These are phyloP conservation scores for Coemansia sp. DNA, from an alignment of 192 early-diverging fungal genomes.

Conservation along the genomic window DNA sequence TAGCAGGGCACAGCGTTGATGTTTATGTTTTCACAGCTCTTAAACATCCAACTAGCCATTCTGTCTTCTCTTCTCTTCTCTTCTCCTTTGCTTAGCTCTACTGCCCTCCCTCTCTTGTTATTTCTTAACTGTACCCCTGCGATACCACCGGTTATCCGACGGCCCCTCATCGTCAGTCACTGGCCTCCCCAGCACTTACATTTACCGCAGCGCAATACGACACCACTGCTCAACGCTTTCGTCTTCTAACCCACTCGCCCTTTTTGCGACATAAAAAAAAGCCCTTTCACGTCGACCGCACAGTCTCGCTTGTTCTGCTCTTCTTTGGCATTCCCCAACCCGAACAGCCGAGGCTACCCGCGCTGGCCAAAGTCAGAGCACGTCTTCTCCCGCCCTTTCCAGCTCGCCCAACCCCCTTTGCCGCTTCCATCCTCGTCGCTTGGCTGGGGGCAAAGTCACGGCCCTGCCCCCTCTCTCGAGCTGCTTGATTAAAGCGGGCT, in stretches of 20 bases:
- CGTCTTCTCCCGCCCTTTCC: background rate
- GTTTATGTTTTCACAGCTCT: conserved; percentile 10
- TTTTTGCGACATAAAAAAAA: conserved; percentile 6
- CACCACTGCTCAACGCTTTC: background rate
- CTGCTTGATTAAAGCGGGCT: conserved; percentile 42
- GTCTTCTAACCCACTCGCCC: background rate
- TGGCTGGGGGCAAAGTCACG: conserved; percentile 6
- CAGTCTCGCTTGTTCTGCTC: conserved; percentile 1
- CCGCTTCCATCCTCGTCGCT: background rate
- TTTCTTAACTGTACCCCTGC: conserved; percentile 1
- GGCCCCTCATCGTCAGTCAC: conserved; percentile 3
- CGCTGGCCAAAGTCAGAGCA: conserved; percentile 1
- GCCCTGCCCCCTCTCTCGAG: conserved; percentile 1
- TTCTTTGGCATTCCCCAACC: background rate
- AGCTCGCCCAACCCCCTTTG: background rate
- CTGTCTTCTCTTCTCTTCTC: conserved; percentile 8
- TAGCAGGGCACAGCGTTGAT: background rate
- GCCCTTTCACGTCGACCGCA: background rate
- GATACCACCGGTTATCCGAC: background rate
- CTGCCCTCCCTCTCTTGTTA: background rate
- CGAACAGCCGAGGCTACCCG: background rate
- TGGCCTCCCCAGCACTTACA: background rate
- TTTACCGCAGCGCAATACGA: background rate
- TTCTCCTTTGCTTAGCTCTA: conserved; percentile 3
- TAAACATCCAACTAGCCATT: conserved; percentile 10